These are phyloP conservation scores for Komagataella pseudopastoris DNA, from an alignment of 805 yeast species.

Conservation along the genomic window DNA sequence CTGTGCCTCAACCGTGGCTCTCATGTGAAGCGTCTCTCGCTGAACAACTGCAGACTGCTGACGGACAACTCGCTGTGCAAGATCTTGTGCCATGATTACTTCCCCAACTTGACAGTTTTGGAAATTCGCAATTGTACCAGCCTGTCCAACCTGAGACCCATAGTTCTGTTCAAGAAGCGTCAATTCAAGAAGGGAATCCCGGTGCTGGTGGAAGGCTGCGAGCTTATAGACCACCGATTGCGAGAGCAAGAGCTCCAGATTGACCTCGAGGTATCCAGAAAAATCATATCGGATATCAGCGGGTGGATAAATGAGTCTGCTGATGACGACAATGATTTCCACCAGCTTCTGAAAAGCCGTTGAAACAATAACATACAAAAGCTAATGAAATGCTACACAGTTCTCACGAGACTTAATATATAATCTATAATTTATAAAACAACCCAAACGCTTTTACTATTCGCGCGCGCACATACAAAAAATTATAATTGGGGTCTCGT, in stretches of 20 bases:
- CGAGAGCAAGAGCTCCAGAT: constrained; percentile 44
- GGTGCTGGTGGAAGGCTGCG: constrained; percentile 71
- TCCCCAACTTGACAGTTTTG: constrained; percentile 52
- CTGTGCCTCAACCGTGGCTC: constrained; percentile 37
- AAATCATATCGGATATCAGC: constrained; percentile 47
- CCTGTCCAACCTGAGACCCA: constrained; percentile 44
- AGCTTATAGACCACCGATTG: constrained; percentile 44
- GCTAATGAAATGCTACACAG: background rate
- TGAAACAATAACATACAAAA: background rate
- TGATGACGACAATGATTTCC: background rate
- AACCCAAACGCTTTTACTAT: background rate
- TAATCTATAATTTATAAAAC: no score
- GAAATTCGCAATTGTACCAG: constrained; percentile 56
- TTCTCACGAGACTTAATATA: background rate
- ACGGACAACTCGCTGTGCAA: constrained; percentile 48
- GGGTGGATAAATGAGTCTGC: background rate
- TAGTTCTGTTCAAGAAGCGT: constrained; percentile 53
- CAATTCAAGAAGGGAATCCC: constrained; percentile 30
- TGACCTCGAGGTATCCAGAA: constrained; percentile 40
- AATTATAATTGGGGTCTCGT: no score
- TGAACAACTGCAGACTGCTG: constrained; percentile 56
- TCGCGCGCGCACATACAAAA: background rate
- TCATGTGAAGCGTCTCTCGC: constrained; percentile 48
- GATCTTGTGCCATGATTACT: constrained; percentile 26
- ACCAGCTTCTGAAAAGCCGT: background rate